Percentiles rank a stretch among this genome's conserved stretches.
These are phyloP conservation scores for Syncephalastrum monosporum DNA, from an alignment of 371 early-diverging fungal genomes.

Conservation along the genomic window DNA sequence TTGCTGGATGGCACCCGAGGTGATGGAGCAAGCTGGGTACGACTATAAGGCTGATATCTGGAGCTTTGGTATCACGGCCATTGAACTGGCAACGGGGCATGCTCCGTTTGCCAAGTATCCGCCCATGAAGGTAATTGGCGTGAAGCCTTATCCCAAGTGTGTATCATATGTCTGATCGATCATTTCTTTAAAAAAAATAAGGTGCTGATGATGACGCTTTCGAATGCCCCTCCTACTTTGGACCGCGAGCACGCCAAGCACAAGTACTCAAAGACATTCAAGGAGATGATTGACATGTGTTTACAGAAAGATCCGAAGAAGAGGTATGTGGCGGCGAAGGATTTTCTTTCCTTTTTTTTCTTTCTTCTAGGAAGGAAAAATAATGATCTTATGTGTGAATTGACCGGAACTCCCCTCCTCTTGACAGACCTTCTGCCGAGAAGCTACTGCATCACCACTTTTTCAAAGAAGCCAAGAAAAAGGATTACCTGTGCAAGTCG, in stretches of 20 bases:
- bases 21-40: conserved; percentile 77
- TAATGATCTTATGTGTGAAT: too few species aligned
- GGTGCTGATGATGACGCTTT: conserved; percentile 89
- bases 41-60: conserved; percentile 91
- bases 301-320: conserved; percentile 79
- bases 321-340: conserved; percentile 41
- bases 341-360: background rate
- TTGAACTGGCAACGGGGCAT: conserved; percentile 87
- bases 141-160: too few species aligned
- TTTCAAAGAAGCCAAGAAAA: conserved; percentile 81
- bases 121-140: conserved; percentile 67
- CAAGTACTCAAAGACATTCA: conserved; percentile 75
- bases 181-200: conserved; percentile 6
- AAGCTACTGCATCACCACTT: conserved; percentile 77
- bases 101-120: conserved; percentile 92
- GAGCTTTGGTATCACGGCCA: conserved; percentile 88
- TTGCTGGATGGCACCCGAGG: conserved; percentile 91
- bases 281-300: conserved; percentile 85
- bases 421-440: conserved; percentile 73
- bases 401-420: too few species aligned
- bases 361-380: too few species aligned
- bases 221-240: conserved; percentile 85
- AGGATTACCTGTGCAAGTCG: conserved; percentile 59
- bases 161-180: background rate
- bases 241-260: conserved; percentile 73